These are phyloP conservation scores for Tephrocybe rancida DNA, from an alignment of 768 basidiomycete genomes.

Conservation along the genomic window DNA sequence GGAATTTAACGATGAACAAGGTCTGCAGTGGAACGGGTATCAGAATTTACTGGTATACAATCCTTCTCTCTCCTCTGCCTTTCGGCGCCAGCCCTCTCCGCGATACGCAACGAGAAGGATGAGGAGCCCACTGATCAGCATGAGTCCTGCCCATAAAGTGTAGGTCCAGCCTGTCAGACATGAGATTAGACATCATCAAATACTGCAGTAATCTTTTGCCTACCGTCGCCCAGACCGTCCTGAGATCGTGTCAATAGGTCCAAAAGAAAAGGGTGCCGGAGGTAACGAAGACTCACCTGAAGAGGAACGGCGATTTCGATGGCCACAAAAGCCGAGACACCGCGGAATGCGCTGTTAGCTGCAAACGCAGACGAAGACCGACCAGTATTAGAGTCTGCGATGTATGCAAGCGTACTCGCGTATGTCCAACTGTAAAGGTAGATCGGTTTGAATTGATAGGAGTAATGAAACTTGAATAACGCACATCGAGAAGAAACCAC, in stretches of 20 bases:
- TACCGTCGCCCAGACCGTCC: conserved; percentile 76
- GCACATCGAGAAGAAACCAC: conserved; percentile 77
- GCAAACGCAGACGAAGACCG: conserved; percentile 78
- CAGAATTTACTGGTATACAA: background rate
- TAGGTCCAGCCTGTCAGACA: conserved; percentile 57
- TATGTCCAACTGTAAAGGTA: conserved; percentile 50
- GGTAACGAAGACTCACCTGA: conserved; percentile 42
- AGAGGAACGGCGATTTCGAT: conserved; percentile 77
- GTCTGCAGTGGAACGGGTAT: too few relatives aligned
- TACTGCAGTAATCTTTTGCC: conserved; percentile 2
- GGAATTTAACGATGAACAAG: too few relatives aligned
- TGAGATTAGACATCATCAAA: background rate
- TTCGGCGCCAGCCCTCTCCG: conserved; percentile 61
- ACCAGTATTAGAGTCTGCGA: conserved; percentile 86
- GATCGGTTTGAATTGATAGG: background rate
- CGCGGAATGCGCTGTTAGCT: conserved; percentile 76
- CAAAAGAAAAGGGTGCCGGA: background rate
- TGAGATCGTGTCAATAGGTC: conserved; percentile 23
- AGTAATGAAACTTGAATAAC: conserved; percentile 22
- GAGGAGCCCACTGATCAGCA: conserved; percentile 54
- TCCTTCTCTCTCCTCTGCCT: conserved; percentile 45
- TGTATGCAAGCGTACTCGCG: conserved; percentile 74
- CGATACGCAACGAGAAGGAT: conserved; percentile 63
- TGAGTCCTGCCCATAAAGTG: conserved; percentile 57
- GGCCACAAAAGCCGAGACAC: conserved; percentile 65